A percentile compares a stretch with the other conserved stretches of the same genome.
phyloP scores from a whole-genome alignment of 164 flowering plant species.

The Umbellularia californica region DNA sequence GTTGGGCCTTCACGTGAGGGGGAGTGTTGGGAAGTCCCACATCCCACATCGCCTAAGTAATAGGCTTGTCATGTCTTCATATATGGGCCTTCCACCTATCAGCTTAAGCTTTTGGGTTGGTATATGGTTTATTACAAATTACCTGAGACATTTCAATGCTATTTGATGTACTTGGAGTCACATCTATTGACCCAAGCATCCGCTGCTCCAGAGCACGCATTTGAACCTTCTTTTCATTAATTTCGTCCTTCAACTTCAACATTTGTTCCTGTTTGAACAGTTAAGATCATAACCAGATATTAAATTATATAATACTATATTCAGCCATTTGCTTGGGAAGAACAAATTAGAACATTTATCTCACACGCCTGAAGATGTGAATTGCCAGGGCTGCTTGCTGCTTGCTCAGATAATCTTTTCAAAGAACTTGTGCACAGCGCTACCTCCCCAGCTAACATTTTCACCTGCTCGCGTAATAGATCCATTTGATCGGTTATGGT shows the following conservation, averaged over 20 bases:
- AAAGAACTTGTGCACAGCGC: conserved; percentile 74
- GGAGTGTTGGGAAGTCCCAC: too few species aligned
- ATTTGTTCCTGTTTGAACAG: conserved; percentile 45
- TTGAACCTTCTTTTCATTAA: conserved; percentile 68
- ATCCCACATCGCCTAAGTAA: too few species aligned
- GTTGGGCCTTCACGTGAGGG: too few species aligned
- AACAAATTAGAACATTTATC: neutral
- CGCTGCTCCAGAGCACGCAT: conserved; percentile 67
- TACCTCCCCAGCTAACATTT: conserved; percentile 81
- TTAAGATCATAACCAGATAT: conserved; percentile 9
- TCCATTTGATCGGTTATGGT: conserved; percentile 83
- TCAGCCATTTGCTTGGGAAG: neutral
- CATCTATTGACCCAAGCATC: conserved; percentile 61
- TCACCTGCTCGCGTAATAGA: conserved; percentile 74
- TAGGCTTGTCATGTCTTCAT: too few species aligned
- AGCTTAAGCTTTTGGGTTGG: too few species aligned
- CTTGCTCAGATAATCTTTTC: conserved; percentile 71
- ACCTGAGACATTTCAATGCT: conserved; percentile 63
- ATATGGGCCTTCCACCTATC: too few species aligned
- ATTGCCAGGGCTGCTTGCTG: conserved; percentile 56
- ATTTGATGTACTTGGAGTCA: conserved; percentile 32
- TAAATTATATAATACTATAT: neutral
- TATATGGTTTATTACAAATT: too few species aligned
- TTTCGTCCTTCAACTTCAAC: conserved; percentile 62
- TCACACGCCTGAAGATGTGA: conserved; percentile 39